phyloP scores from a whole-genome alignment of 192 early-diverging fungal genomes.

The Mortierella antarctica region DNA sequence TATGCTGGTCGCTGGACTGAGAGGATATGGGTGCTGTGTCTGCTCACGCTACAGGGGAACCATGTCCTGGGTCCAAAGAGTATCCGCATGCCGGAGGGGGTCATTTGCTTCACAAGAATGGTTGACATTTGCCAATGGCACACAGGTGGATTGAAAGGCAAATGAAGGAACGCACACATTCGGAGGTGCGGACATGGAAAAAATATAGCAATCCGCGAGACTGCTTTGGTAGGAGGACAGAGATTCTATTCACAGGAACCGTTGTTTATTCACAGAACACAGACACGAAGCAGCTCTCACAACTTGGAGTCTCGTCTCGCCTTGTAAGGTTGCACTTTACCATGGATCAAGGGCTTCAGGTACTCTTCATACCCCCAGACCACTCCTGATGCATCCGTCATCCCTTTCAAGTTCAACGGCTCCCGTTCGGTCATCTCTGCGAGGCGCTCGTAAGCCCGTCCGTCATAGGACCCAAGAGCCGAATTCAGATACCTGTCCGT shows the following conservation, averaged over 20 bases:
- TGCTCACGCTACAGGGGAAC: background rate
- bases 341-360: constrained; percentile 42
- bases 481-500: constrained; percentile 82
- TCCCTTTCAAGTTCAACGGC: constrained; percentile 45
- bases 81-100: constrained; percentile 5
- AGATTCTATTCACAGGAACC: too few relatives aligned
- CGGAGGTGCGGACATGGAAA: too few relatives aligned
- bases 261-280: too few relatives aligned
- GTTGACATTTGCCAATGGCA: background rate
- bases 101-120: background rate
- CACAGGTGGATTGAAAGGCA: background rate
- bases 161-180: background rate
- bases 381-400: constrained; percentile 49
- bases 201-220: too few relatives aligned
- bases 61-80: constrained; percentile 11
- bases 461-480: constrained; percentile 79
- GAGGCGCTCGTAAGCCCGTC: constrained; percentile 76
- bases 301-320: constrained; percentile 14
- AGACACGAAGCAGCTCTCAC: background rate
- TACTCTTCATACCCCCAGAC: constrained; percentile 62
- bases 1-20: background rate
- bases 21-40: constrained; percentile 3
- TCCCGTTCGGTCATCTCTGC: constrained; percentile 48
- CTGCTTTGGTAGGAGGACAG: too few relatives aligned
- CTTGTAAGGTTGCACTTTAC: constrained; percentile 27